A percentile compares a stretch with the other conserved stretches of the same genome.
Conservation (phyloP, 2,329 filamentous ascomycete genomes). For the Aureobasidium namibiae region DNA sequence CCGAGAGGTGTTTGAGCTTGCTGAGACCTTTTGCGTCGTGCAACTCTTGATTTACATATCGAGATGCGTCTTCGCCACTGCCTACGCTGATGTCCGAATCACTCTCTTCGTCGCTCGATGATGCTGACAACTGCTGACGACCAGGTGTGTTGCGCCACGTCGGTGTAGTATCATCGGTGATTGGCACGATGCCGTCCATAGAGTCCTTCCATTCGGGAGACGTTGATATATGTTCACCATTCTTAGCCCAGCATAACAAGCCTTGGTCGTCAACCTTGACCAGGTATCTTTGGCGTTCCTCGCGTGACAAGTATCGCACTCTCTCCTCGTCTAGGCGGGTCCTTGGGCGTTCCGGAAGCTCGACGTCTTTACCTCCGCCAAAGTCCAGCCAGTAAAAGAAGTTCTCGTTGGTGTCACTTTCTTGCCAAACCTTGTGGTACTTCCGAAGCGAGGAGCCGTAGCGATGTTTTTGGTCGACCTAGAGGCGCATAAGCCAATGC, state of each 20-base stretch:
- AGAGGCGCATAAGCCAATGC: neutral
- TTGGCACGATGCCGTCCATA: constrained; percentile 51
- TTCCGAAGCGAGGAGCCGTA: constrained; percentile 75
- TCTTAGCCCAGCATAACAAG: constrained; percentile 79
- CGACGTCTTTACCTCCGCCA: constrained; percentile 63
- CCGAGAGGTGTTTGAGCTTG: constrained; percentile 59
- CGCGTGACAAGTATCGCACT: constrained; percentile 73
- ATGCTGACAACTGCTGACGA: constrained; percentile 13
- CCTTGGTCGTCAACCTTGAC: constrained; percentile 68
- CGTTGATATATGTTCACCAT: constrained; percentile 68
- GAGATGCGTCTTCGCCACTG: constrained; percentile 54
- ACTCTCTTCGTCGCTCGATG: constrained; percentile 22
- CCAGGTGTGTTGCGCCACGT: constrained; percentile 32
- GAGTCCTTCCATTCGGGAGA: constrained; percentile 70
- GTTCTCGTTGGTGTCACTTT: constrained; percentile 67
- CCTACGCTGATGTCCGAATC: constrained; percentile 35
- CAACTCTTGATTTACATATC: constrained; percentile 57
- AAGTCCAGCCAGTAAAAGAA: constrained; percentile 93
- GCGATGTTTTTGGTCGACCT: constrained; percentile 59
- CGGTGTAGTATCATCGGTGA: constrained; percentile 33
- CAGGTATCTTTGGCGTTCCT: constrained; percentile 74
- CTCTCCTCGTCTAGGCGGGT: constrained; percentile 68
- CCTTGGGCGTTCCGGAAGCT: constrained; percentile 64
- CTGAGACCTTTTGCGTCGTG: constrained; percentile 52
- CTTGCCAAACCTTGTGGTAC: constrained; percentile 82